Evolutionary conservation across 768 basidiomycete genomes (phyloP).

Genomic region (Hericium rajendrae): DNA sequence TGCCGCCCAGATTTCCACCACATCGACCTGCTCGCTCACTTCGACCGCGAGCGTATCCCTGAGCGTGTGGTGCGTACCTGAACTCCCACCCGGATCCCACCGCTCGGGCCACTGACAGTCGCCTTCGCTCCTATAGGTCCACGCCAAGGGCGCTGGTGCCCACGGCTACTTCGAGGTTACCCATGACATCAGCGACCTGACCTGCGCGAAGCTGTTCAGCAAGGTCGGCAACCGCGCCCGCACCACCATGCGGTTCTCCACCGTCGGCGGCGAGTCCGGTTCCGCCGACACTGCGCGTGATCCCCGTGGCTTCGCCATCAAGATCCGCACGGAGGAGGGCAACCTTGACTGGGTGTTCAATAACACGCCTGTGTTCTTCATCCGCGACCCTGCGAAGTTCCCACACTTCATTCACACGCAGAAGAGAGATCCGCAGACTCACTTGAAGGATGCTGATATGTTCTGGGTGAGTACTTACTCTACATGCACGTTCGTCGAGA

Average conservation of each 20-base stretch:
- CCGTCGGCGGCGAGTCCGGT: slow-evolving; percentile 83
- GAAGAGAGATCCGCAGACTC: slow-evolving; percentile 86
- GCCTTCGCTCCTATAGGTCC: slow-evolving; percentile 43
- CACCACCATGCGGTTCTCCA: slow-evolving; percentile 83
- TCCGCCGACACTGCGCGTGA: slow-evolving; percentile 91
- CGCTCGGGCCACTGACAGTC: not conserved
- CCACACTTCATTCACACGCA: slow-evolving; percentile 93
- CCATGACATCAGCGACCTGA: slow-evolving; percentile 74
- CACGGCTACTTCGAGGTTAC: slow-evolving; percentile 92
- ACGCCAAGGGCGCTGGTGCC: slow-evolving; percentile 87
- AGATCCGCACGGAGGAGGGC: slow-evolving; percentile 84
- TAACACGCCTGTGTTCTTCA: slow-evolving; percentile 88
- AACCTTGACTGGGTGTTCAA: slow-evolving; percentile 91
- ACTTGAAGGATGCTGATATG: slow-evolving; percentile 79
- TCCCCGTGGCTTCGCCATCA: slow-evolving; percentile 86
- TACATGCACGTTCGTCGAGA: not conserved
- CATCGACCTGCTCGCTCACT: slow-evolving; percentile 85
- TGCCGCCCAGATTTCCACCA: slow-evolving; percentile 66
- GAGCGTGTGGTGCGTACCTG: slow-evolving; percentile 68
- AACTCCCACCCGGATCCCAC: not conserved
- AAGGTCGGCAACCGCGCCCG: slow-evolving; percentile 59
- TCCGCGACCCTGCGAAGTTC: slow-evolving; percentile 83
- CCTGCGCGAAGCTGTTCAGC: slow-evolving; percentile 59
- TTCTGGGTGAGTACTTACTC: slow-evolving; percentile 53
- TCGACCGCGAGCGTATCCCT: slow-evolving; percentile 92